phyloP scores from a whole-genome alignment of 805 yeast genomes.

The Wickerhamiella kazuoi region DNA sequence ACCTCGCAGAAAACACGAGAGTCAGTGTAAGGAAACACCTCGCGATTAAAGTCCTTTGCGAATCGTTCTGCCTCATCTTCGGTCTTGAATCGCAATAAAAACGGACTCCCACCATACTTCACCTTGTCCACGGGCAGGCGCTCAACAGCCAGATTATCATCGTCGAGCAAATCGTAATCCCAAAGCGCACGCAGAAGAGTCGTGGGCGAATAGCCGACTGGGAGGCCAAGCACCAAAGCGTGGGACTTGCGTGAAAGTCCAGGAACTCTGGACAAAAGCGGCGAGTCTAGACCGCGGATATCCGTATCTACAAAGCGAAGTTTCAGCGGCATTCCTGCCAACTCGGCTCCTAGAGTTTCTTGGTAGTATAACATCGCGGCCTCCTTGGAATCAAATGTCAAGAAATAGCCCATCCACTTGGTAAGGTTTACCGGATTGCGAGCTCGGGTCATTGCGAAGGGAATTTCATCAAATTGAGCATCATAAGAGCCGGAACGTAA shows the following conservation, averaged over 20 bases:
- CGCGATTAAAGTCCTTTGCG: constrained; percentile 16
- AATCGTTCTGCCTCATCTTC: constrained; percentile 19
- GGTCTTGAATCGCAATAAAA: constrained; percentile 17
- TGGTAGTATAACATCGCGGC: constrained; percentile 36
- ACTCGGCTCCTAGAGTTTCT: constrained; percentile 31
- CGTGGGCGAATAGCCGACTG: constrained; percentile 11
- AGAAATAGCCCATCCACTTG: constrained; percentile 33
- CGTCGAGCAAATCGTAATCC: constrained; percentile 20
- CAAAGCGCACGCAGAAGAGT: constrained; percentile 16
- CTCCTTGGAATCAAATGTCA: constrained; percentile 30
- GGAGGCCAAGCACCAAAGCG: constrained; percentile 20
- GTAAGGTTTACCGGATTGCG: constrained; percentile 30
- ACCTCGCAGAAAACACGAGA: constrained; percentile 17
- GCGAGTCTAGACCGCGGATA: constrained; percentile 13
- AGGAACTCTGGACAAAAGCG: constrained; percentile 15
- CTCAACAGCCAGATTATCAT: constrained; percentile 19
- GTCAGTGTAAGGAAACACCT: constrained; percentile 16
- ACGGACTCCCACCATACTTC: constrained; percentile 19
- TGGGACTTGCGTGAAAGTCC: constrained; percentile 14
- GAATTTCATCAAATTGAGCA: constrained; percentile 13
- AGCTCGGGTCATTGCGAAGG: constrained; percentile 30
- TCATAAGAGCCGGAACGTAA: constrained; percentile 9
- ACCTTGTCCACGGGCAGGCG: constrained; percentile 17
- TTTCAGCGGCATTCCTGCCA: constrained; percentile 34
- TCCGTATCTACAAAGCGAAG: constrained; percentile 28